Conservation (phyloP, 176 grass and related monocot genomes). For the Aegilops umbellulata region DNA sequence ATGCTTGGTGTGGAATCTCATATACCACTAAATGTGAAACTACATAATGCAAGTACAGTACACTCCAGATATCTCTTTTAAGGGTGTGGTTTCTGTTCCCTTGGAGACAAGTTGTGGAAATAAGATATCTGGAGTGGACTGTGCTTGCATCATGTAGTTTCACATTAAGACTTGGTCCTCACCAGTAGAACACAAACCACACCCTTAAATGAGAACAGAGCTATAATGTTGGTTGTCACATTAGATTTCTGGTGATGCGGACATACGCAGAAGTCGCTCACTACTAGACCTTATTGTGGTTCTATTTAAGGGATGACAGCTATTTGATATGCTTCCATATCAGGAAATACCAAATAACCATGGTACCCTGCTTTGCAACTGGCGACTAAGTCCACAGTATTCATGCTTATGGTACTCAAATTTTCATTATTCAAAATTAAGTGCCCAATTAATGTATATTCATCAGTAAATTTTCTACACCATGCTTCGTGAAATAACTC, state of each 20-base stretch:
- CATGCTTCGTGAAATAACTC: not conserved
- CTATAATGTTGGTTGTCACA: not conserved
- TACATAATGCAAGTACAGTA: conserved; percentile 6
- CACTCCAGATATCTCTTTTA: conserved; percentile 7
- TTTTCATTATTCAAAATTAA: not conserved
- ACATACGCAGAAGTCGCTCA: not conserved
- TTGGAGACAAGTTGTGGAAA: not conserved
- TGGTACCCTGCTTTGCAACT: not conserved
- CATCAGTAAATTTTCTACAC: not conserved
- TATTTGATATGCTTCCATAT: not conserved
- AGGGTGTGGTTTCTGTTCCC: not conserved
- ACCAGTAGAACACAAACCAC: not conserved
- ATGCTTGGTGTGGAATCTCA: not conserved
- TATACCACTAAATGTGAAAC: not conserved
- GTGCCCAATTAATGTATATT: not conserved
- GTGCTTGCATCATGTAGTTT: conserved; percentile 1
- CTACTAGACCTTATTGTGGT: not conserved
- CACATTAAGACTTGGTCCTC: not conserved
- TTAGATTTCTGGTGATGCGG: not conserved
- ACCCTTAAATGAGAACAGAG: not conserved
- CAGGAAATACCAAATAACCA: conserved; percentile 14
- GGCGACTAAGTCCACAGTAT: not conserved
- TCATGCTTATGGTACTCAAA: not conserved
- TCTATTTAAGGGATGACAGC: not conserved
- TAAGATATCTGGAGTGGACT: conserved; percentile 1